These are phyloP conservation scores for Hanseniaspora vineae DNA, from an alignment of 805 yeast species.

Conservation along the genomic window DNA sequence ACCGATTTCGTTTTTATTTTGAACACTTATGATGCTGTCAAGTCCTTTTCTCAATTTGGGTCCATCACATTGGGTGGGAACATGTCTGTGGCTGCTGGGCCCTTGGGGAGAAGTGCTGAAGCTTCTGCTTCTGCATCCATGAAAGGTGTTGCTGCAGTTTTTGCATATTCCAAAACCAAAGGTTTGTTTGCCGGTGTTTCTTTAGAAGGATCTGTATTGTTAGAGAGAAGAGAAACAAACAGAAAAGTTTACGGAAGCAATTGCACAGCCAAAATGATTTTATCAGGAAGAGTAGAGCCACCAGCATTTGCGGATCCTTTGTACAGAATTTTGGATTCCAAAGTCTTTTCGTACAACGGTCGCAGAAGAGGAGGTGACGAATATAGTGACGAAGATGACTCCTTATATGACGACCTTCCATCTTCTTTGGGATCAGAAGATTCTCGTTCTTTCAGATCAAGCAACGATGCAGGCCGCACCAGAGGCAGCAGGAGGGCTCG, in stretches of 20 bases:
- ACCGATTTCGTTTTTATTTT: slow-evolving; percentile 93
- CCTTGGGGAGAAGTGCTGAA: slow-evolving; percentile 93
- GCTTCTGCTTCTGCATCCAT: slow-evolving; percentile 92
- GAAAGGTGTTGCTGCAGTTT: slow-evolving; percentile 78
- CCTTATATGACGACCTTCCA: slow-evolving; percentile 44
- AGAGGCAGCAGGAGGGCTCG: slow-evolving; percentile 16
- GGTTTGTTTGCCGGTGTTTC: slow-evolving; percentile 97
- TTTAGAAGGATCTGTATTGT: slow-evolving; percentile 86
- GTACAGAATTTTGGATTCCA: slow-evolving; percentile 72
- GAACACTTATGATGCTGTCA: slow-evolving; percentile 79
- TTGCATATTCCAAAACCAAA: slow-evolving; percentile 88
- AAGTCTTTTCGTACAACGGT: slow-evolving; percentile 55
- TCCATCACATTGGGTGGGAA: slow-evolving; percentile 93
- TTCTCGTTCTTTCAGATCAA: slow-evolving; percentile 13
- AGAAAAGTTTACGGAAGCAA: slow-evolving; percentile 83
- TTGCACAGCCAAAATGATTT: slow-evolving; percentile 77
- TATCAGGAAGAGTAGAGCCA: slow-evolving; percentile 79
- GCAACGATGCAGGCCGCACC: slow-evolving; percentile 13
- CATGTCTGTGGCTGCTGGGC: slow-evolving; percentile 93
- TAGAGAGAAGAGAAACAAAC: slow-evolving; percentile 97
- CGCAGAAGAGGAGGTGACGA: slow-evolving; percentile 28
- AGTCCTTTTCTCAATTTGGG: slow-evolving; percentile 86
- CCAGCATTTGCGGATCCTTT: slow-evolving; percentile 86
- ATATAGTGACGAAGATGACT: slow-evolving; percentile 38
- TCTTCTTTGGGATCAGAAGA: slow-evolving; percentile 30